Evolutionary conservation across 306 rosid species (phyloP).

Genomic region (Cucumis melo): DNA sequence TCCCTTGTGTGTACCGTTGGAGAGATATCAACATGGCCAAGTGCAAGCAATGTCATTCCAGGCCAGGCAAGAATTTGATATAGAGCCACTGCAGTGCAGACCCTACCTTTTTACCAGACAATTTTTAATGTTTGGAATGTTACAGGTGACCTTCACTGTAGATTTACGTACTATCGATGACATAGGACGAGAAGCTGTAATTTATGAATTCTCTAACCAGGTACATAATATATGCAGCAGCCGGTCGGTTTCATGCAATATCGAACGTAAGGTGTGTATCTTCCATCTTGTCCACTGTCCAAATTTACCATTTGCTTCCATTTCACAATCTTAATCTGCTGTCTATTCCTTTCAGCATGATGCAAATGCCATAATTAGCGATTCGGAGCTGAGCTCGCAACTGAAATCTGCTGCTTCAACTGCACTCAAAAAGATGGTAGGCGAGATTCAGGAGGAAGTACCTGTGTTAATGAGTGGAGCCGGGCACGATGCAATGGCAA

Average conservation of each 20-base stretch:
- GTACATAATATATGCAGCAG: slow-evolving; percentile 65
- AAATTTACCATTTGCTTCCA: not conserved
- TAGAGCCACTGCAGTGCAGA: not conserved
- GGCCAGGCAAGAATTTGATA: slow-evolving; percentile 72
- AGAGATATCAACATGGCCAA: slow-evolving; percentile 96
- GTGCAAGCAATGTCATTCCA: slow-evolving; percentile 97
- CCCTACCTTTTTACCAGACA: not conserved
- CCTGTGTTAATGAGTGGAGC: slow-evolving; percentile 90
- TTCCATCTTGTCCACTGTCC: not conserved
- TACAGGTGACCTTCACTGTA: slow-evolving; percentile 77
- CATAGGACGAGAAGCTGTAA: slow-evolving; percentile 71
- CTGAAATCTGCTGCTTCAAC: slow-evolving; percentile 59
- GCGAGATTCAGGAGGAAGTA: slow-evolving; percentile 54
- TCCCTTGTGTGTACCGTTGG: slow-evolving; percentile 96
- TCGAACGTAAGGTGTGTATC: slow-evolving; percentile 65
- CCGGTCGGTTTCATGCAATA: slow-evolving; percentile 72
- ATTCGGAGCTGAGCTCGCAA: slow-evolving; percentile 61
- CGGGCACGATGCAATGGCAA: slow-evolving; percentile 95
- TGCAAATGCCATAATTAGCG: slow-evolving; percentile 79
- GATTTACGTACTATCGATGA: slow-evolving; percentile 86
- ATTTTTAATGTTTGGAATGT: slow-evolving; percentile 12
- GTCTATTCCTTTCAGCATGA: slow-evolving; percentile 42
- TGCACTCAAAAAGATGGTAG: slow-evolving; percentile 54
- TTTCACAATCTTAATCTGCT: not conserved
- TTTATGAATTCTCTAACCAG: slow-evolving; percentile 55